Percentiles rank a stretch among this genome's conserved stretches.
phyloP scores from a whole-genome alignment of 2,329 filamentous ascomycete genomes.

The Aureobasidium sp. region DNA sequence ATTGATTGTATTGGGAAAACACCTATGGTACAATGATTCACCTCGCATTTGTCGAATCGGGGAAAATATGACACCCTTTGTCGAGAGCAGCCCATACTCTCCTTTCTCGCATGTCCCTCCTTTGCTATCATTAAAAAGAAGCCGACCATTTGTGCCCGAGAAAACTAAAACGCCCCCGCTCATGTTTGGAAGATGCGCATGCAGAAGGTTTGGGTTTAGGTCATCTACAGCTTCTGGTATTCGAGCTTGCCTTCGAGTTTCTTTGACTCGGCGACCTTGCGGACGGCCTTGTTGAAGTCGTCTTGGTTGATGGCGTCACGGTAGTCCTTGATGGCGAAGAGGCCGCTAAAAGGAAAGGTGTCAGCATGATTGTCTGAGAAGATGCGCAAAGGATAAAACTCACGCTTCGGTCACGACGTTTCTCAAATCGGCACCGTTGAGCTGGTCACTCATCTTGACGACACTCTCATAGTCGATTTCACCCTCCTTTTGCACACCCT shows the following conservation, averaged over 20 bases:
- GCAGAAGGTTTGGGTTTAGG: background rate
- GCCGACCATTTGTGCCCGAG: background rate
- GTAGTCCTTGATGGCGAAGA: constrained; percentile 98
- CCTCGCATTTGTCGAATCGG: background rate
- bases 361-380: constrained; percentile 20
- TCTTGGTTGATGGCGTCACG: constrained; percentile 94
- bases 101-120: background rate
- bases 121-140: background rate
- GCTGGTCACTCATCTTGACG: constrained; percentile 98
- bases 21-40: background rate
- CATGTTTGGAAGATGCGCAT: constrained; percentile 6
- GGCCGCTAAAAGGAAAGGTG: constrained; percentile 50
- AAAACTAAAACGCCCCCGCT: background rate
- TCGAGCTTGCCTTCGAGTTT: constrained; percentile 97
- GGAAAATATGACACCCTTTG: background rate
- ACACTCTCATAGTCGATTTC: constrained; percentile 99
- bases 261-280: constrained; percentile 95
- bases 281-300: constrained; percentile 98
- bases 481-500: constrained; percentile 77
- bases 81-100: background rate
- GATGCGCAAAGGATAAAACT: constrained; percentile 34
- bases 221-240: constrained; percentile 77
- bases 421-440: constrained; percentile 93
- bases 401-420: constrained; percentile 99
- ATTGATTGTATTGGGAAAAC: background rate